A percentile compares a stretch with the other conserved stretches of the same genome.
phyloP scores from a whole-genome alignment of 75 land plant species.

The Ceratopteris richardii region DNA sequence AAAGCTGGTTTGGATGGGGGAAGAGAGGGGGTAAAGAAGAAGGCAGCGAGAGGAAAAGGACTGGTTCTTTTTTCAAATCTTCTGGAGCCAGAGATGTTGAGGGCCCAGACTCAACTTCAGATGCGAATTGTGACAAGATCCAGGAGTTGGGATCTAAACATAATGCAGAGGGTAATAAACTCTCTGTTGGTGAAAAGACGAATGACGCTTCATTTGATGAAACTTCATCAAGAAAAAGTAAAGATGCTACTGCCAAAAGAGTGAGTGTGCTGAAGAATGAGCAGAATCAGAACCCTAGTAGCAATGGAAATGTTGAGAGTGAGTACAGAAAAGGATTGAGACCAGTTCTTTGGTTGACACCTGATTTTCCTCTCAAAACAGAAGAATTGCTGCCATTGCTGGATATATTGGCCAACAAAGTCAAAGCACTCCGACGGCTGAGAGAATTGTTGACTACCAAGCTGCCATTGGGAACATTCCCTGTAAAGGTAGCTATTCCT shows the following conservation, averaged over 20 bases:
- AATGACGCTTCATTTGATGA: background rate
- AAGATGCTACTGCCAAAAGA: conserved; percentile 8
- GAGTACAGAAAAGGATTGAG: conserved; percentile 39
- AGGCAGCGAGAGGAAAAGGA: conserved; percentile 50
- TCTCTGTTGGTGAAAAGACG: background rate
- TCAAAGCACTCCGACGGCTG: conserved; percentile 36
- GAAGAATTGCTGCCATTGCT: conserved; percentile 33
- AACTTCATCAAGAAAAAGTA: background rate
- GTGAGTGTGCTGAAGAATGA: conserved; percentile 7
- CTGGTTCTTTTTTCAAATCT: conserved; percentile 19
- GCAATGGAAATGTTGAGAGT: conserved; percentile 19
- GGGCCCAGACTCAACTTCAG: background rate
- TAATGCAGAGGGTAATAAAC: background rate
- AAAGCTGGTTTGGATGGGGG: conserved; percentile 81
- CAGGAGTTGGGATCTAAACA: background rate
- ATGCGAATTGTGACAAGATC: background rate
- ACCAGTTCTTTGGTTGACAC: conserved; percentile 32
- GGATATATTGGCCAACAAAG: conserved; percentile 37
- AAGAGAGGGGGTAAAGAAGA: conserved; percentile 48
- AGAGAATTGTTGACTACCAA: conserved; percentile 92
- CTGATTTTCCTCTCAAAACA: conserved; percentile 34
- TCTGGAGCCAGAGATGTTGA: conserved; percentile 35
- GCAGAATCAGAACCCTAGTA: background rate
- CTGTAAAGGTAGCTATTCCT: no score
- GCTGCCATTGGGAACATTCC: no score